phyloP scores from a whole-genome alignment of 441 rosid species.

The Oxalis stricta region DNA sequence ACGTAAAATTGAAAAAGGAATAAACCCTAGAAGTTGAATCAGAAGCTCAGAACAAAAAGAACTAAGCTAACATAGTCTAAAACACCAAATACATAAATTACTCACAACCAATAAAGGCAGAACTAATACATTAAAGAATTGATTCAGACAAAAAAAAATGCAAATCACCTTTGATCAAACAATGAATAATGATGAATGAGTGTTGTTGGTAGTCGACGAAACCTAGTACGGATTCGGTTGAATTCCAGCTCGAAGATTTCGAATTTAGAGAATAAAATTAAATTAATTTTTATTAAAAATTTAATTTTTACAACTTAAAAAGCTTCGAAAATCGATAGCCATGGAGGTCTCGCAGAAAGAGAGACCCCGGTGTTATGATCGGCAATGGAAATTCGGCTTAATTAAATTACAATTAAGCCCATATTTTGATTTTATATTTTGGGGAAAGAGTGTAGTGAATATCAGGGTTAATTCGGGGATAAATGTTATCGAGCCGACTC shows the following conservation, averaged over 20 bases:
- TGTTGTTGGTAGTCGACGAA: not conserved
- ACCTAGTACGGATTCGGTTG: not conserved
- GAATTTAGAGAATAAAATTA: slow-evolving; percentile 10
- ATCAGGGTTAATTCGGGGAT: slow-evolving; percentile 32
- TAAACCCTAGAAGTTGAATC: slow-evolving; percentile 29
- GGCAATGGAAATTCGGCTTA: slow-evolving; percentile 42
- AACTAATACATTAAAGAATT: not conserved
- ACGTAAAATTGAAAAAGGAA: slow-evolving; percentile 7
- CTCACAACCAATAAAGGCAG: too few species aligned
- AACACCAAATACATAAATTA: not conserved
- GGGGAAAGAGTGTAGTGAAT: not conserved
- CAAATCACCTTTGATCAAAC: slow-evolving; percentile 25
- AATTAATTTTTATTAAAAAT: slow-evolving; percentile 16
- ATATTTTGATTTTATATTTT: not conserved
- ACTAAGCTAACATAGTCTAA: not conserved
- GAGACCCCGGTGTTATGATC: slow-evolving; percentile 71
- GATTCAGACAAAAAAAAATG: slow-evolving; percentile 4
- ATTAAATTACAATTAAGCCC: slow-evolving; percentile 35
- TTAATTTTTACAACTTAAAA: slow-evolving; percentile 22
- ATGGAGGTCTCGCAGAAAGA: slow-evolving; percentile 40
- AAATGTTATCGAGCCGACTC: slow-evolving; percentile 37
- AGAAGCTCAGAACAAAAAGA: slow-evolving; percentile 8
- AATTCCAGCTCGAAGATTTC: slow-evolving; percentile 2
- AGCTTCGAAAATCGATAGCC: slow-evolving; percentile 48
- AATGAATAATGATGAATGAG: slow-evolving; percentile 10